Conservation (phyloP, 805 yeast species). For the Wickerhamiella vanderwaltii region DNA sequence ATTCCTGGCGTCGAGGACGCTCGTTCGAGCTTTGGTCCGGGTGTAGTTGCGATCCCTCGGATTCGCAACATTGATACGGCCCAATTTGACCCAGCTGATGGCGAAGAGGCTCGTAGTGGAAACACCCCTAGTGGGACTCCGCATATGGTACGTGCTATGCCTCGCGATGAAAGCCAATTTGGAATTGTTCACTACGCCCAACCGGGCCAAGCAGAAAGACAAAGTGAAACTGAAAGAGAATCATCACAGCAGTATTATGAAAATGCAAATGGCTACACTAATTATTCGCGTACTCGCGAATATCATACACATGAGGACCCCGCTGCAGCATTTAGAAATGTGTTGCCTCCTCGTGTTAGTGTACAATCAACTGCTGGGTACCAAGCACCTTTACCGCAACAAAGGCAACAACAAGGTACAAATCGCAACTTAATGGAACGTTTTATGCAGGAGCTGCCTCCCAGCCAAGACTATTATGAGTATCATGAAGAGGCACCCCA, state of each 20-base stretch:
- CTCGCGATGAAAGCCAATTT: constrained; percentile 10
- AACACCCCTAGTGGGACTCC: constrained; percentile 12
- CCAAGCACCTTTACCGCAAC: background rate
- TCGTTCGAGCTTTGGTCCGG: constrained; percentile 21
- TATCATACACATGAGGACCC: constrained; percentile 7
- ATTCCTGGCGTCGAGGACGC: constrained; percentile 20
- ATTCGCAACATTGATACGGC: constrained; percentile 15
- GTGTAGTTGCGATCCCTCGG: constrained; percentile 24
- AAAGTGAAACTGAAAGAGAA: no score
- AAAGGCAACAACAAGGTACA: background rate
- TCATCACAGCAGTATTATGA: background rate
- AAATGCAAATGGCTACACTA: background rate
- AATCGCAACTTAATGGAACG: constrained; percentile 6
- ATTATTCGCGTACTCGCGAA: background rate
- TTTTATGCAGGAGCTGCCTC: constrained; percentile 12
- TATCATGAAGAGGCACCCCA: constrained; percentile 5
- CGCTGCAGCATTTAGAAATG: constrained; percentile 11
- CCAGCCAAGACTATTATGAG: constrained; percentile 7
- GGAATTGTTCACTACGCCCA: constrained; percentile 11
- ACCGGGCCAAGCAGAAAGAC: background rate
- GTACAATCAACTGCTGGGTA: background rate
- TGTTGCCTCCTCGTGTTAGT: constrained; percentile 10
- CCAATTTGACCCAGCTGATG: constrained; percentile 11
- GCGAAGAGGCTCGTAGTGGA: constrained; percentile 10
- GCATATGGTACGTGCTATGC: constrained; percentile 5